Percentiles rank a stretch among this genome's conserved stretches.
Evolutionary conservation across 257 asterid species (phyloP).

Genomic region (Eustoma russellianum): DNA sequence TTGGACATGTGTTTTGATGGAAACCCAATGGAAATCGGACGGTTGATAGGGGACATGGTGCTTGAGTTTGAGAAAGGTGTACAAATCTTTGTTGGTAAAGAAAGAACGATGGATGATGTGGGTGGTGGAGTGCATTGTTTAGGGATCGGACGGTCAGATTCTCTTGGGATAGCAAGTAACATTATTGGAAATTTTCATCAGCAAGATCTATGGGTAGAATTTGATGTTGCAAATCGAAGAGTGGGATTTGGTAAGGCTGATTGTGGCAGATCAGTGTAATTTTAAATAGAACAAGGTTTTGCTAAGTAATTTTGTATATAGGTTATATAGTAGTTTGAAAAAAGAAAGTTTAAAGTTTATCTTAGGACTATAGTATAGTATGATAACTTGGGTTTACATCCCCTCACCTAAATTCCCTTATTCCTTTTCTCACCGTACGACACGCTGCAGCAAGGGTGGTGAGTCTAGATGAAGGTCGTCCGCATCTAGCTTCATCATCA

Average conservation of each 20-base stretch:
- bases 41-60: slow-evolving; percentile 45
- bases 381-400: no score
- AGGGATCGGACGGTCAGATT: slow-evolving; percentile 62
- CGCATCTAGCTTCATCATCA: no score
- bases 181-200: slow-evolving; percentile 85
- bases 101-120: slow-evolving; percentile 43
- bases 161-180: slow-evolving; percentile 59
- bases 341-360: no score
- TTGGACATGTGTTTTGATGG: slow-evolving; percentile 77
- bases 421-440: no score
- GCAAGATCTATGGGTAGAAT: slow-evolving; percentile 86
- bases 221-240: slow-evolving; percentile 42
- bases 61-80: slow-evolving; percentile 53
- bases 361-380: no score
- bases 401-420: no score
- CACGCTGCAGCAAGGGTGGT: no score
- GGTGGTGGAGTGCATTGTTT: slow-evolving; percentile 61
- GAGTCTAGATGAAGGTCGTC: no score
- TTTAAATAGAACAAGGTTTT: no score
- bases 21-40: slow-evolving; percentile 25
- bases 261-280: slow-evolving; percentile 27
- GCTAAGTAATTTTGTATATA: no score
- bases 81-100: slow-evolving; percentile 32
- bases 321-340: no score
- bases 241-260: slow-evolving; percentile 65